Conservation (phyloP, 805 yeast species). For the Barnettozyma populi region DNA sequence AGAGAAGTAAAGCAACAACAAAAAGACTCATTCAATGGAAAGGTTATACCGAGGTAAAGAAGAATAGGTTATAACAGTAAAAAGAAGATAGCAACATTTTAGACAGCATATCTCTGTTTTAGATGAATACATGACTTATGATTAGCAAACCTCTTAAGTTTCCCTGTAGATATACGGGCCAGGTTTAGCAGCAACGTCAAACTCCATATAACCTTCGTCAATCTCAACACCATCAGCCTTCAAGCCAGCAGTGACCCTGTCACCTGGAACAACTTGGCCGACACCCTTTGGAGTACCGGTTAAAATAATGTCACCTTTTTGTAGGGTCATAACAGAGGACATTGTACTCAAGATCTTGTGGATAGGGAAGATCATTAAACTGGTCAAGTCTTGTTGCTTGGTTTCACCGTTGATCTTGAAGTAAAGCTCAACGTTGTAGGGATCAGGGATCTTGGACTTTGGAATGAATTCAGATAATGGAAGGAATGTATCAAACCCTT, state of each 20-base stretch:
- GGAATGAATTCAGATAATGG: constrained; percentile 79
- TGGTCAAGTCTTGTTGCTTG: constrained; percentile 70
- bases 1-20: not conserved
- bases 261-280: constrained; percentile 80
- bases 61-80: too few relatives aligned
- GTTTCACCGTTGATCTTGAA: constrained; percentile 65
- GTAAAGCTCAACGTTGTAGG: constrained; percentile 59
- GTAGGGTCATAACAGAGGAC: constrained; percentile 85
- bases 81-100: not conserved
- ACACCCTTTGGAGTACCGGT: constrained; percentile 99
- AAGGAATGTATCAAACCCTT: constrained; percentile 93
- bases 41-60: not conserved
- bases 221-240: constrained; percentile 49
- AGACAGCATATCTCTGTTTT: not conserved
- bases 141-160: constrained; percentile 22
- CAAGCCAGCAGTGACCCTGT: constrained; percentile 60
- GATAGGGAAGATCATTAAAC: constrained; percentile 83
- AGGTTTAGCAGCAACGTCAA: constrained; percentile 37
- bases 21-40: not conserved
- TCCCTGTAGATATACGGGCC: constrained; percentile 56
- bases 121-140: constrained; percentile 8
- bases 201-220: constrained; percentile 36
- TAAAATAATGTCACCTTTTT: constrained; percentile 83
- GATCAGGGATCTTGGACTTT: constrained; percentile 60
- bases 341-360: constrained; percentile 74